A percentile compares a stretch with the other conserved stretches of the same genome.
Conservation (phyloP, 805 yeast genomes). For the Scheffersomyces spartinae region DNA sequence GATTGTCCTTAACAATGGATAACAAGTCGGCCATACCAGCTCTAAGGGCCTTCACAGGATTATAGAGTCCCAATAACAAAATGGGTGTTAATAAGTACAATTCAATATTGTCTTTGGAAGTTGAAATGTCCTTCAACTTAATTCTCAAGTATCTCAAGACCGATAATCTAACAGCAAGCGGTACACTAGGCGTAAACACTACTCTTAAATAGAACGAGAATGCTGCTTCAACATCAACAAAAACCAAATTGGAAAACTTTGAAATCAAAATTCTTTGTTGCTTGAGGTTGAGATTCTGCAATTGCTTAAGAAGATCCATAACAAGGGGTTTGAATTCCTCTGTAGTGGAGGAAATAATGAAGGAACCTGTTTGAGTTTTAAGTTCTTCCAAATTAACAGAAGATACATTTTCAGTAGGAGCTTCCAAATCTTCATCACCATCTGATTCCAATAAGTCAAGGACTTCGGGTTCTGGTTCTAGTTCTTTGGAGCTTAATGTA, state of each 20-base stretch:
- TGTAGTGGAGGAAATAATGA: constrained; percentile 14
- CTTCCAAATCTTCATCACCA: constrained; percentile 8
- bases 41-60: constrained; percentile 41
- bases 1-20: constrained; percentile 16
- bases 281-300: too few species aligned
- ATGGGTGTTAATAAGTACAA: constrained; percentile 50
- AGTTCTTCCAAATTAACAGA: constrained; percentile 7
- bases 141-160: constrained; percentile 33
- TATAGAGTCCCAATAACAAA: constrained; percentile 41
- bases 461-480: constrained; percentile 14
- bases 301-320: too few species aligned
- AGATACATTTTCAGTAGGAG: constrained; percentile 10
- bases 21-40: constrained; percentile 11
- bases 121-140: constrained; percentile 17
- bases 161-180: constrained; percentile 41
- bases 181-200: constrained; percentile 45
- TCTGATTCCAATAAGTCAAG: constrained; percentile 25
- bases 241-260: constrained; percentile 11
- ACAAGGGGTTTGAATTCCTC: constrained; percentile 32
- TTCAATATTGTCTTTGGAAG: constrained; percentile 15
- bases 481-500: constrained; percentile 30
- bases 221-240: constrained; percentile 29
- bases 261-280: constrained; percentile 6
- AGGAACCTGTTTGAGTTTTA: constrained; percentile 8
- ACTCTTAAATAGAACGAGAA: constrained; percentile 52